A percentile compares a stretch with the other conserved stretches of the same genome.
These are phyloP conservation scores for Pulveroboletus sp. DNA, from an alignment of 768 basidiomycete genomes.

Conservation along the genomic window DNA sequence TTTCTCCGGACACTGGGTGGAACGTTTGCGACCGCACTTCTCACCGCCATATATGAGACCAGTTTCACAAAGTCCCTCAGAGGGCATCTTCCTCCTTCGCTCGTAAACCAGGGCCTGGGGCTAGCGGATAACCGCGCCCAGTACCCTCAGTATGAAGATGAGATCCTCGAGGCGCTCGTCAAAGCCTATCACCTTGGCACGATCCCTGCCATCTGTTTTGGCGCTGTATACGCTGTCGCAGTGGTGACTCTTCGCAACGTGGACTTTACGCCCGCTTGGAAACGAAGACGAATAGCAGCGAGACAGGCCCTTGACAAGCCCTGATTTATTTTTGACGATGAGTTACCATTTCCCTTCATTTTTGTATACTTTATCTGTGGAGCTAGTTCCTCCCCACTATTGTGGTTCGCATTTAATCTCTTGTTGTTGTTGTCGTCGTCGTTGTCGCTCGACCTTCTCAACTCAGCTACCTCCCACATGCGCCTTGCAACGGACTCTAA, in stretches of 20 bases:
- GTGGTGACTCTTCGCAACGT: constrained; percentile 30
- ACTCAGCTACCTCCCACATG: background rate
- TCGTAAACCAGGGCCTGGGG: constrained; percentile 29
- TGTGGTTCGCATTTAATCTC: background rate
- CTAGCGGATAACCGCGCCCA: constrained; percentile 27
- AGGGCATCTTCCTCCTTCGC: constrained; percentile 25
- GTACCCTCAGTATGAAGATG: constrained; percentile 32
- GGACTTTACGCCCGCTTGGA: constrained; percentile 32
- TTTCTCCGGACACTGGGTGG: constrained; percentile 33
- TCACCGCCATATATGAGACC: constrained; percentile 32
- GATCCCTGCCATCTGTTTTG: constrained; percentile 32
- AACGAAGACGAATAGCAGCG: constrained; percentile 27
- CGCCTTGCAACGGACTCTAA: constrained; percentile 12
- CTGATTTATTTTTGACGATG: constrained; percentile 12
- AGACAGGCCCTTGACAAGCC: constrained; percentile 18
- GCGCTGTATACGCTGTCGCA: constrained; percentile 28
- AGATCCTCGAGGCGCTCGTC: constrained; percentile 30
- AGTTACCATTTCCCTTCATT: background rate
- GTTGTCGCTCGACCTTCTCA: background rate
- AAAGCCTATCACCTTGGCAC: constrained; percentile 33
- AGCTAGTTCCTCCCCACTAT: constrained; percentile 5
- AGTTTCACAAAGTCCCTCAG: constrained; percentile 28
- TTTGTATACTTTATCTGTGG: constrained; percentile 21
- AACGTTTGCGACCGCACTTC: constrained; percentile 34
- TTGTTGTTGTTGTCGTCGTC: background rate